Evolutionary conservation across 2,329 filamentous ascomycete species (phyloP), one percentile per base, ranked within the genome.

Genomic region (Penicillium sp.): DNA sequence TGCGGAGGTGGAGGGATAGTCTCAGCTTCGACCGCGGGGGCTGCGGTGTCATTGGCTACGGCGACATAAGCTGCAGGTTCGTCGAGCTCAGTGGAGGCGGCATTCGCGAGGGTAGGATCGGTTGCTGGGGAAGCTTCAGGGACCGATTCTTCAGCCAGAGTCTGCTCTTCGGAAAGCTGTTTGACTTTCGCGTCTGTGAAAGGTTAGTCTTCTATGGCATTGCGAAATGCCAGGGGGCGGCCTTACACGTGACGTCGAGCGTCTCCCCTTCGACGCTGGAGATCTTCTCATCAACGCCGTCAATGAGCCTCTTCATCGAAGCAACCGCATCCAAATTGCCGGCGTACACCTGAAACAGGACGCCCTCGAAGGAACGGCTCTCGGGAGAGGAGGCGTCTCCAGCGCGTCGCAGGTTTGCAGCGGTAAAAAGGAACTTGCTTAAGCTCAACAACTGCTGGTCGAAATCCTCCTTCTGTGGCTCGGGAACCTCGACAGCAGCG

Each of bases 321-420:
- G 79, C 78, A 13, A 90, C 85, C 35, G 87, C 86, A 66, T 82
- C 79, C 48, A 83, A 78, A 62, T 87, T 86, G 46, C 87, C 87
- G 65, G 86, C 86, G 67, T 90, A 90, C 35, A 89, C 85, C 68
- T 87, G 81, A 63, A 87, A 80, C 60, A 90, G 75, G 11, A 85
- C 86, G 62, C 86, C 87, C 76, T 90, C 87, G 64, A 89, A 89
- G 17, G 86, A 87, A 70, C 83, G 85, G 67, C 80, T 85, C 69
- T 88, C 85, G 17, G 82, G 80, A 3, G 83, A 83, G 58, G 84
- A 82, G 54, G 85, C 83, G 63, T 88, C 86, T 55, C 86, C 85
- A 46, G 81, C 77, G 61, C 84, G 84, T 66, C 87, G 83, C 75
- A 86, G 84, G 54, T 84, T 84, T 63, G 87, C 87, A 44, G 87